A percentile compares a stretch with the other conserved stretches of the same genome.
Evolutionary conservation across 1,284 basidiomycete species (phyloP).

Genomic region (Leccinum subrobustum): DNA sequence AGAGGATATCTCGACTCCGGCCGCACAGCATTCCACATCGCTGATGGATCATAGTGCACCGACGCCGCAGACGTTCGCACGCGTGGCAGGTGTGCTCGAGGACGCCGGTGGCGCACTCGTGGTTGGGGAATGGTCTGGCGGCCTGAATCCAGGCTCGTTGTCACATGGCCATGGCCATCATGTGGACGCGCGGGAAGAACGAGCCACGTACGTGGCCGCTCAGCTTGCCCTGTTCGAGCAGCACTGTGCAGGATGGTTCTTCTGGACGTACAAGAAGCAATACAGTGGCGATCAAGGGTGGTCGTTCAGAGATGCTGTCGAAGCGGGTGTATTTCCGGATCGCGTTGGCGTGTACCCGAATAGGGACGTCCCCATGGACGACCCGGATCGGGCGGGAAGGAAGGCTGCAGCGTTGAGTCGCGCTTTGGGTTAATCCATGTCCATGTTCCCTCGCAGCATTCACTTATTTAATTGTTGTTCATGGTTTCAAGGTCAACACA

Average conservation of each 20-base stretch:
- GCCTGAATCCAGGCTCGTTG: slow-evolving; percentile 68
- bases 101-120: slow-evolving; percentile 58
- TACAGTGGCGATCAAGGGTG: slow-evolving; percentile 71
- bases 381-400: slow-evolving; percentile 30
- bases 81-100: slow-evolving; percentile 44
- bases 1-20: slow-evolving; percentile 57
- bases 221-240: slow-evolving; percentile 71
- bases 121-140: slow-evolving; percentile 86
- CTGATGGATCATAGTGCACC: slow-evolving; percentile 42
- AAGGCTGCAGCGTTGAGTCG: slow-evolving; percentile 37
- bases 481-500: slow-evolving; percentile 45
- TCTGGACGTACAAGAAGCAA: slow-evolving; percentile 88
- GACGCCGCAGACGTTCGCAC: slow-evolving; percentile 44
- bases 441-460: neutral
- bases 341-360: slow-evolving; percentile 40
- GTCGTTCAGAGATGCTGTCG: slow-evolving; percentile 71
- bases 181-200: slow-evolving; percentile 43
- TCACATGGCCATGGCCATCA: slow-evolving; percentile 31
- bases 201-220: slow-evolving; percentile 58
- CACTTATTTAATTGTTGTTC: neutral
- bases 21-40: slow-evolving; percentile 53
- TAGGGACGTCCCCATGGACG: slow-evolving; percentile 20
- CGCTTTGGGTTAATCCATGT: slow-evolving; percentile 41
- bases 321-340: slow-evolving; percentile 59
- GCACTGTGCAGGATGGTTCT: slow-evolving; percentile 77